phyloP scores from a whole-genome alignment of 805 yeast genomes.

The Myxozyma sirexii region DNA sequence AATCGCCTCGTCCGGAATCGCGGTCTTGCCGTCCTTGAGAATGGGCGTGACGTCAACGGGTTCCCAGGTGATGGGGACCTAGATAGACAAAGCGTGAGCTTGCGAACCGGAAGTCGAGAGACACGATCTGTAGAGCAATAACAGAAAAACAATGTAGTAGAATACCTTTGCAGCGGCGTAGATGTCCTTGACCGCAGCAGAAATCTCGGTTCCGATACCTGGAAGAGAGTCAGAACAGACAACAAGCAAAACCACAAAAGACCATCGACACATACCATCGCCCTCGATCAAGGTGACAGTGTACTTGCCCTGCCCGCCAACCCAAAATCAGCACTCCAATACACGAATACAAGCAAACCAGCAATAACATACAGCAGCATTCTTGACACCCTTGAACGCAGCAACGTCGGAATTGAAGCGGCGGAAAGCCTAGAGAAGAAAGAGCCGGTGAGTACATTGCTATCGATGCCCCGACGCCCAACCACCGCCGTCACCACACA shows the following conservation, averaged over 20 bases:
- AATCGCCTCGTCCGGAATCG: slow-evolving; percentile 85
- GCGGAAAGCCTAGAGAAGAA: slow-evolving; percentile 13
- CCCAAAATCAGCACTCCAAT: background rate
- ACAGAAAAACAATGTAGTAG: too few relatives aligned
- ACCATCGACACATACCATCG: slow-evolving; percentile 54
- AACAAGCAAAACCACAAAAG: background rate
- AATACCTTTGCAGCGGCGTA: slow-evolving; percentile 77
- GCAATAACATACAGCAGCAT: slow-evolving; percentile 39
- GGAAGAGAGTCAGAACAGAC: background rate
- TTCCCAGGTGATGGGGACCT: slow-evolving; percentile 95
- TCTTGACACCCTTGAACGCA: slow-evolving; percentile 47
- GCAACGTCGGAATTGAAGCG: slow-evolving; percentile 42
- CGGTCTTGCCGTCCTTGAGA: slow-evolving; percentile 86
- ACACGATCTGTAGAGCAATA: too few relatives aligned
- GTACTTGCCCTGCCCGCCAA: slow-evolving; percentile 69
- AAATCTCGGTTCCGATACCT: slow-evolving; percentile 92
- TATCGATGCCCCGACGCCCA: too few relatives aligned
- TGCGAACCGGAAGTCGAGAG: too few relatives aligned
- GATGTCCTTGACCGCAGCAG: slow-evolving; percentile 89
- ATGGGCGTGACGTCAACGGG: slow-evolving; percentile 94
- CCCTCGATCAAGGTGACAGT: slow-evolving; percentile 96
- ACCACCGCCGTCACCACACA: background rate
- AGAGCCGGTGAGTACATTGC: background rate
- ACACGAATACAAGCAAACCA: background rate
- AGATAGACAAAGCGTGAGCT: background rate